Evolutionary conservation across 2,329 filamentous ascomycete species (phyloP), one percentile per base, ranked within the genome.

Genomic region (Parascedosporium putredinis): DNA sequence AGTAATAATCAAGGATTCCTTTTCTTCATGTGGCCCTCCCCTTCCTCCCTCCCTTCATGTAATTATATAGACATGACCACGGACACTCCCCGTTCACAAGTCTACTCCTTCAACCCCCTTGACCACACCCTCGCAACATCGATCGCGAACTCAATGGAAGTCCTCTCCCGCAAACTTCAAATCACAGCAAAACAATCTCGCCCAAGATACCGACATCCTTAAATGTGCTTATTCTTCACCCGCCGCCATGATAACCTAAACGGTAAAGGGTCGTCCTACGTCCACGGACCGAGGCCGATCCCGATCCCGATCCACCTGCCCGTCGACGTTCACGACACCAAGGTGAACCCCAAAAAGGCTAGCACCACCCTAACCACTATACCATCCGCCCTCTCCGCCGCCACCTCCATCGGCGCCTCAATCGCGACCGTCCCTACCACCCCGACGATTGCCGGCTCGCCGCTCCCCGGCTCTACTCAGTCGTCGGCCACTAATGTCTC

Each of bases 231-330:
- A 12, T 42, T 42, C 38, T 42, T 42, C 18, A 16, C 16, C 38
- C 38, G 38, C n/a, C 20, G 23, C 20, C 38, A 42, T 42, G 38
- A 42, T 42, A 42, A 20, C 38, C 38, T 42, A 20, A 42, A 42
- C 38, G 38, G 38, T 20, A 20, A 42, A 42, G 38, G 38, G 12
- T 42, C 18, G 38, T 42, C 38, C 38, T 42, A 20, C 38, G 38
- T 42, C 38, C 16, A 42, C 20, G 38, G 38, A 20, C 38, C 38
- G 12, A 42, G 38, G 20, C 38, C 38, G 9, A 10, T 42, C 18
- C 38, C 16, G 12, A 42, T 16, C 7, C 38, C 38, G 9, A 10
- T 42, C 18, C 38, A 20, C 18, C 18, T 42, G 5, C 38, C 38
- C 12, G 38, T 42, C 16, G 38, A 42, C 23, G 38, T 42, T 10